phyloP scores from a whole-genome alignment of 164 flowering plant species.

The Pachysandra terminalis region DNA sequence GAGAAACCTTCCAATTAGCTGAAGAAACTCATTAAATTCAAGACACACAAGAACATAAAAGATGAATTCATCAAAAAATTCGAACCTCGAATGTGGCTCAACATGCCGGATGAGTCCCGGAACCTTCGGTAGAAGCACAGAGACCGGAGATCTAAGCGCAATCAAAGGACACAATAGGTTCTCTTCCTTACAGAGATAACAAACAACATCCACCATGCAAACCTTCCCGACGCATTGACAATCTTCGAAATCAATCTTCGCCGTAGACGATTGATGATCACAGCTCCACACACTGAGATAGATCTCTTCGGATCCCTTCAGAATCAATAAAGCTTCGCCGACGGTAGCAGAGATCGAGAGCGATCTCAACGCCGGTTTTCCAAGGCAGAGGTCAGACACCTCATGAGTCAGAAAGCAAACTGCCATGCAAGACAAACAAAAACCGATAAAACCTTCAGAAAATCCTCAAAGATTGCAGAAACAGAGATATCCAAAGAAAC shows the following conservation, averaged over 20 bases:
- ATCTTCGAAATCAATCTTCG: neutral
- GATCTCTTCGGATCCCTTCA: slow-evolving; percentile 50
- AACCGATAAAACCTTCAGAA: neutral
- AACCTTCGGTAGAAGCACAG: slow-evolving; percentile 36
- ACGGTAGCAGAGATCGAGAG: slow-evolving; percentile 44
- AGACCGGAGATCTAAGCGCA: slow-evolving; percentile 62
- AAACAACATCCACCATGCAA: slow-evolving; percentile 78
- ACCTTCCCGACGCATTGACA: slow-evolving; percentile 77
- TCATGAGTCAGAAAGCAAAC: slow-evolving; percentile 43
- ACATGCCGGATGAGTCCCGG: slow-evolving; percentile 53
- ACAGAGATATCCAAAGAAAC: too few species aligned
- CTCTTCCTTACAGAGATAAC: slow-evolving; percentile 55
- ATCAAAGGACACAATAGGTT: slow-evolving; percentile 44
- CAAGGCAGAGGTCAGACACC: slow-evolving; percentile 84
- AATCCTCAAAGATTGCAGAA: neutral
- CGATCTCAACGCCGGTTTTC: slow-evolving; percentile 53
- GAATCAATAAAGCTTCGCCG: slow-evolving; percentile 52
- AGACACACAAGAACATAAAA: neutral
- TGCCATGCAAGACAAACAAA: slow-evolving; percentile 68
- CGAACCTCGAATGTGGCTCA: slow-evolving; percentile 63
- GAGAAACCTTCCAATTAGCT: too few species aligned
- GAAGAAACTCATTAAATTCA: neutral
- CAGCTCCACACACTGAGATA: slow-evolving; percentile 75
- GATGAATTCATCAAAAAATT: neutral
- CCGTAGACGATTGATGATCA: slow-evolving; percentile 24